phyloP scores from a whole-genome alignment of 495 filamentous ascomycete genomes.

The Parachaetomium inaequale region DNA sequence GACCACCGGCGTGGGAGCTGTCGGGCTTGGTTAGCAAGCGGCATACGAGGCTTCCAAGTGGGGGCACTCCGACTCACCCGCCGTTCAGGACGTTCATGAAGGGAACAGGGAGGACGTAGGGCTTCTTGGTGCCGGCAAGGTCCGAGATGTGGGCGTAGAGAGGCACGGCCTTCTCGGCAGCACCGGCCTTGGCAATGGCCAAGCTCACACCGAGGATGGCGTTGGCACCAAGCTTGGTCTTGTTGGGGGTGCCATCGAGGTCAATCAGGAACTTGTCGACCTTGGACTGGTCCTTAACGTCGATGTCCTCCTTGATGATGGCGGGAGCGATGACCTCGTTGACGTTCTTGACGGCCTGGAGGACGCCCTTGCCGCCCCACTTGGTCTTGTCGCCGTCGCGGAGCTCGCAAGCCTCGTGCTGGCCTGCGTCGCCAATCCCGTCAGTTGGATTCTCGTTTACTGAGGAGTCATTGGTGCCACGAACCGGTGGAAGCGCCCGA shows the following conservation, averaged over 20 bases:
- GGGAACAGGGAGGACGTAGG: conserved; percentile 96
- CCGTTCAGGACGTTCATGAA: conserved; percentile 99
- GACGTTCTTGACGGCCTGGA: conserved; percentile 93
- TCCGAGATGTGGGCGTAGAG: conserved; percentile 98
- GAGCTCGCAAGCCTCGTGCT: conserved; percentile 98
- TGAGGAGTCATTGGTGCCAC: conserved; percentile 29
- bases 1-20: conserved; percentile 93
- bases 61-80: conserved; percentile 48
- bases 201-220: conserved; percentile 96
- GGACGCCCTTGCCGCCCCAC: conserved; percentile 96
- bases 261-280: conserved; percentile 93
- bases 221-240: conserved; percentile 97
- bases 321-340: conserved; percentile 90
- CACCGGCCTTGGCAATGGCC: conserved; percentile 95
- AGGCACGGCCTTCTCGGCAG: conserved; percentile 96
- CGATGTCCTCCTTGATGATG: conserved; percentile 85
- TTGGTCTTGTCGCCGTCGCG: conserved; percentile 97
- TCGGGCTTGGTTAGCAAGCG: conserved; percentile 28
- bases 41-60: neutral
- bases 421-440: conserved; percentile 53
- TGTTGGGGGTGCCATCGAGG: conserved; percentile 95
- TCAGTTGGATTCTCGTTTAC: conserved; percentile 5
- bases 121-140: conserved; percentile 98
- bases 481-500: conserved; percentile 95
- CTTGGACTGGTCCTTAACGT: conserved; percentile 94